Evolutionary conservation across 1,139 yeast genomes (phyloP), one percentile per base, ranked within the genome.

Genomic region (Debaryomyces fabryi): DNA sequence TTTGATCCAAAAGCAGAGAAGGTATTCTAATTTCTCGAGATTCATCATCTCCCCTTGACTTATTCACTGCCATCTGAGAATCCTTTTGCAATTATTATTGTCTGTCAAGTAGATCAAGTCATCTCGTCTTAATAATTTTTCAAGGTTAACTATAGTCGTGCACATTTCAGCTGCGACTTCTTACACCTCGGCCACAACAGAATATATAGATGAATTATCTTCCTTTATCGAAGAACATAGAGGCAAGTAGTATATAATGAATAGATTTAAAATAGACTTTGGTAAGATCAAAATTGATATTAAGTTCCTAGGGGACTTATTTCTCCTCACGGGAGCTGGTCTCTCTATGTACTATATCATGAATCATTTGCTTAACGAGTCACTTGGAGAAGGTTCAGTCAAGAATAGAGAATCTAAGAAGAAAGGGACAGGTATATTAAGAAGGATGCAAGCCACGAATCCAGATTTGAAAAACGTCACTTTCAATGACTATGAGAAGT

Each of bases 321-420:
- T 88, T 39, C 79, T 88, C 49, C 76, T 89, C 48, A 74, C 90
- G 2, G 96, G 96, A 12, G 92, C 96, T 1, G 86, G 92, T n/a
- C 74, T 88, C 32, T 86, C 96, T 1, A 80, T 88, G 54, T 89
- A 88, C 64, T 89, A 88, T 62, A 70, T 88, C 58, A 63, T 88
- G 47, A 81, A 78, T 54, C 83, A 81, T 44, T 69, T 88, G 25
- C 59, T 84, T 44, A 79, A 74, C 49, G 88, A 83, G 46, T 74
- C 76, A 20, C 65, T 71, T 40, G 77, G 78, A 18, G 78, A 72
- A n/a, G 78, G 79, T 33, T 67, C 80, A 2, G 74, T 84, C 2
- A 82, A 82, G 54, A 80, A 82, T 32, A 81, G 78, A 60, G 95
- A 86, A 53, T 74, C 82, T 23, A 84, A 84, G 64, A 83, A 82